Evolutionary conservation across 2,329 filamentous ascomycete species (phyloP), one percentile per base, ranked within the genome.

Genomic region (Sporothrix schenckii): DNA sequence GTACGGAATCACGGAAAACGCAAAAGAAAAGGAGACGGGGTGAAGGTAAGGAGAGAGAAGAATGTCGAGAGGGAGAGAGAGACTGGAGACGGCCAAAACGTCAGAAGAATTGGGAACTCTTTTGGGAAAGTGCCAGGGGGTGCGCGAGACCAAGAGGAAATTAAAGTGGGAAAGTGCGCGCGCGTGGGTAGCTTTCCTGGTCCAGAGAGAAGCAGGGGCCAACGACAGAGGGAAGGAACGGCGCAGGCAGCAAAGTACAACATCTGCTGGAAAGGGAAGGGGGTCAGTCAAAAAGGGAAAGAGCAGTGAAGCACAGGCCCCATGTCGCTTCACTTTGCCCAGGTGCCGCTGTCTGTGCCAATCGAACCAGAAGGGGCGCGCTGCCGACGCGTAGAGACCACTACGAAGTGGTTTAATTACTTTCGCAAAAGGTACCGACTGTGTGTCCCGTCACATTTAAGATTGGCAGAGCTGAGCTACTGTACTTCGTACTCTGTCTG

Each of bases 91-190:
- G 2, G 11, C 58, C 58, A 63, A 27, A 61, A 19, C 39, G 39
- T 63, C 39, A 63, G 58, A 39, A 27, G 39, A 27, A 47, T 47
- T 63, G 39, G 58, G 39, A n/a, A n/a, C 58, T 27, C 58, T 47
- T 47, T 63, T 47, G 39, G 60, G 52, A 71, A 71, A 53, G 61
- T 54, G 69, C 66, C 66, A 68, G 68, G 68, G 52, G 21, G 24
- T 41, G 63, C 44, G 47, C 65, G 19, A 49, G 16, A 60, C 39
- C 58, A 70, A 41, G 56, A 70, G 68, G 52, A 69, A 69, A 72
- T 69, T 69, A 71, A 69, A 63, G 69, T 69, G 69, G 70, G 71
- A 65, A 71, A 70, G 71, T 41, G 69, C 53, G 66, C 41, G 39
- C 49, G 66, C 39, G 50, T 47, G 66, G 49, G 34, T n/a, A 63